Evolutionary conservation across 805 yeast species (phyloP), one percentile per base, ranked within the genome.

Genomic region (Peterozyma xylosa): DNA sequence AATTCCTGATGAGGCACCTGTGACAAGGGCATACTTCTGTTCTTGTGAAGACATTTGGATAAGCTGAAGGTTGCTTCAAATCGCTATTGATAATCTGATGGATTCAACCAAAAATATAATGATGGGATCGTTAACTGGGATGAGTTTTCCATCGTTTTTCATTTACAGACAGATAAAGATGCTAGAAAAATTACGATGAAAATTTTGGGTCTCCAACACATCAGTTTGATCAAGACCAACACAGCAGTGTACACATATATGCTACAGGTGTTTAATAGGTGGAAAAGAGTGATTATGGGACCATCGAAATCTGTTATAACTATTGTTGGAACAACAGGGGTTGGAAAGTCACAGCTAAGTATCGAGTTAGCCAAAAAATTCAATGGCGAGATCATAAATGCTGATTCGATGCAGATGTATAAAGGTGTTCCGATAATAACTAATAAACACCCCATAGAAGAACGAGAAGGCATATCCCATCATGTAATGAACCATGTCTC

Each of bases 351-450:
- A 0, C 88, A 86, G 72, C 74, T 86, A 47, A 76, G 87, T 38
- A 78, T 88, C 2, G 91, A 88, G 48, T 59, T 93, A 16, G 96
- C 97, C 10, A 71, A 76, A 51, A 71, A 72, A 27, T 73, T 84
- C 42, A 74, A 81, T 56, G 98, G 98, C 16, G 98, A 93, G 57
- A 72, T 93, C 50, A 85, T 93, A 50, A 93, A 93, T 62, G 96
- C 96, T 0, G 99, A 93, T 59, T 88, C 98, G 1, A 90, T 93
- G 97, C 99, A 93, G 62, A 85, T 93, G 70, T 93, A 93, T 61
- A 64, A 68, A 35, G 81, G 77, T 0, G 64, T 79, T 1, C 87
- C 84, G 11, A 76, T 78, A 10, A 87, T 93, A 48, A 86, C 99
- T 13, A 93, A 93, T 56, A 93, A 93, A 55, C 98, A 93, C 54